phyloP scores from a whole-genome alignment of 352 stramenopile genomes.

The Phytophthora cajani region DNA sequence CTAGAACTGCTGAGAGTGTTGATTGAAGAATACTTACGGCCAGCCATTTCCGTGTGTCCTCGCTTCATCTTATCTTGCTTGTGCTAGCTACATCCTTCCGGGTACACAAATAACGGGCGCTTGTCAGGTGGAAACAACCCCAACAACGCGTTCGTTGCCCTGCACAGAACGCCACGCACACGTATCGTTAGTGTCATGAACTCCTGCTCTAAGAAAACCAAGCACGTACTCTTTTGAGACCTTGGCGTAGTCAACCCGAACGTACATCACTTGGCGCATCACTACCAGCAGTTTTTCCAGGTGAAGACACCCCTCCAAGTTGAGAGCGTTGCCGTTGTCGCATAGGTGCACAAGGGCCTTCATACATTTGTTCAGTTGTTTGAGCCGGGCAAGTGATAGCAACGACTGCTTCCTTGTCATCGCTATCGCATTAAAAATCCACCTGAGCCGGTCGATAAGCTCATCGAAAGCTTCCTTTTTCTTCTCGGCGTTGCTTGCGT shows the following conservation, averaged over 20 bases:
- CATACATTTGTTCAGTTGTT: constrained; percentile 19
- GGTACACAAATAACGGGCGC: constrained; percentile 13
- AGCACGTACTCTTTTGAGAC: constrained; percentile 21
- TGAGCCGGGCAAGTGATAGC: constrained; percentile 14
- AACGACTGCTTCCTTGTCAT: constrained; percentile 14
- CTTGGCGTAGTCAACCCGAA: constrained; percentile 19
- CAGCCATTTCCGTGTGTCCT: too few relatives aligned
- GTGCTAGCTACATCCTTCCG: constrained; percentile 1
- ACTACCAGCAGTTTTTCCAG: constrained; percentile 26
- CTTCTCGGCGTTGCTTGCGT: not conserved
- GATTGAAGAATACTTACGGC: too few relatives aligned
- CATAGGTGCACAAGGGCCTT: constrained; percentile 11
- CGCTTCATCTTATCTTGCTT: not conserved
- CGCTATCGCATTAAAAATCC: constrained; percentile 22
- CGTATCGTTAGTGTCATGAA: constrained; percentile 2
- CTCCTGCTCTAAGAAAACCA: not conserved
- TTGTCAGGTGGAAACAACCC: constrained; percentile 19
- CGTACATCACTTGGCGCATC: constrained; percentile 25
- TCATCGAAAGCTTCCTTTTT: constrained; percentile 22
- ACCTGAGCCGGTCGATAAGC: constrained; percentile 24
- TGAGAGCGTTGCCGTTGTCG: constrained; percentile 20
- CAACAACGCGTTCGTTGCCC: constrained; percentile 14
- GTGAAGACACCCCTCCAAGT: constrained; percentile 23
- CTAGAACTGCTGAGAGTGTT: too few relatives aligned
- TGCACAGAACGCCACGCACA: not conserved